These are phyloP conservation scores for Populus simonii DNA, from an alignment of 345 rosid species.

Conservation along the genomic window DNA sequence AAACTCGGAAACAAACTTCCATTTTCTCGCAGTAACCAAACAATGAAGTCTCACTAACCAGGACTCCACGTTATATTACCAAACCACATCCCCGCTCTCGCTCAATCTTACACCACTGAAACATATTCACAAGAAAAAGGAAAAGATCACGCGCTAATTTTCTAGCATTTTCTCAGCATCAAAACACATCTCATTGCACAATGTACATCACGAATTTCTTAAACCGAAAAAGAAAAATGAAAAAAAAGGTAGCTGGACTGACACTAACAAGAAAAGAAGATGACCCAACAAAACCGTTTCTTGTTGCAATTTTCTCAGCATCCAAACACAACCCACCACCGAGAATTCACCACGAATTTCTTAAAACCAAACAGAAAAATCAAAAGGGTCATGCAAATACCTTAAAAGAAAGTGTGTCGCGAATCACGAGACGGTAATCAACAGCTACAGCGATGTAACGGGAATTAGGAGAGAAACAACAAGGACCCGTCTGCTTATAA, in stretches of 20 bases:
- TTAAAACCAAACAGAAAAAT: not conserved
- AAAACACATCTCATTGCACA: not conserved
- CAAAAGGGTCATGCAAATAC: constrained; percentile 22
- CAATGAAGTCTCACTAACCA: not conserved
- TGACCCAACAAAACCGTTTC: not conserved
- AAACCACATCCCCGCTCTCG: not conserved
- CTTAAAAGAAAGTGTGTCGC: constrained; percentile 81
- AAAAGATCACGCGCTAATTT: not conserved
- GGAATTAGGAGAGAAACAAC: constrained; percentile 85
- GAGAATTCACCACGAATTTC: not conserved
- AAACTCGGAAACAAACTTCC: not conserved
- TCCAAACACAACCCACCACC: not conserved
- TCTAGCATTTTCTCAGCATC: not conserved
- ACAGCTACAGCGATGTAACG: constrained; percentile 85
- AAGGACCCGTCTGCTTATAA: constrained; percentile 82
- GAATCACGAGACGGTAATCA: constrained; percentile 86
- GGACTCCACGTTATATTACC: not conserved
- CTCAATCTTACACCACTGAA: not conserved
- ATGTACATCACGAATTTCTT: not conserved
- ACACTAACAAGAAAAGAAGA: not conserved
- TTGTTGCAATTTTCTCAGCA: not conserved
- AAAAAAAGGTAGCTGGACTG: not conserved
- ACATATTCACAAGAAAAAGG: not conserved
- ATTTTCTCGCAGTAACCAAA: not conserved
- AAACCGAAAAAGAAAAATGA: not conserved